Conservation (phyloP, 495 filamentous ascomycete genomes). For the Amorphotheca resinae region DNA sequence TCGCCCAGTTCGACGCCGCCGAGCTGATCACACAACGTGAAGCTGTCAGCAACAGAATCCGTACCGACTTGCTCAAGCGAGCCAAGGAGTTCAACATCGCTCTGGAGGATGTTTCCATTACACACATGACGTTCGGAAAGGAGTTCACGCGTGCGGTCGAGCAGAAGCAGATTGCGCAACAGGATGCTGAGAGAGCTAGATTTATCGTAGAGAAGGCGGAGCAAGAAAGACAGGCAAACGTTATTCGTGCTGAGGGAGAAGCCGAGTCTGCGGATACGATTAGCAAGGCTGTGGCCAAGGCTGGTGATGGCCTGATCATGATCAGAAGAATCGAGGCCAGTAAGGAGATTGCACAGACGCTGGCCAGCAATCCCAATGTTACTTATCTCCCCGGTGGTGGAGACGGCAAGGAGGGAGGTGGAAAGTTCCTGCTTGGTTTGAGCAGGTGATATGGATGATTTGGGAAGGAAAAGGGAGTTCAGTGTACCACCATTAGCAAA, state of each 20-base stretch:
- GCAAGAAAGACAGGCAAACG: slow-evolving; percentile 97
- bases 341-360: slow-evolving; percentile 85
- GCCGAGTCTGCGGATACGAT: slow-evolving; percentile 94
- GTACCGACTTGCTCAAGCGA: slow-evolving; percentile 84
- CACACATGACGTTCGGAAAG: slow-evolving; percentile 99
- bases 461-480: neutral
- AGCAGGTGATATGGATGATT: slow-evolving; percentile 20
- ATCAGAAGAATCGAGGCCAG: slow-evolving; percentile 95
- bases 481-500: slow-evolving; percentile 9
- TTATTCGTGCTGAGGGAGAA: slow-evolving; percentile 95
- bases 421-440: slow-evolving; percentile 44
- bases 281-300: slow-evolving; percentile 80
- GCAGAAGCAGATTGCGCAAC: slow-evolving; percentile 99
- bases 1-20: slow-evolving; percentile 97
- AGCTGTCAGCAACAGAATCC: slow-evolving; percentile 90
- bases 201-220: slow-evolving; percentile 99
- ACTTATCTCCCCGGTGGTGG: slow-evolving; percentile 80
- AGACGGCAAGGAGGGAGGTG: slow-evolving; percentile 44
- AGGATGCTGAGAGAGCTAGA: slow-evolving; percentile 90
- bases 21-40: slow-evolving; percentile 99
- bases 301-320: slow-evolving; percentile 83
- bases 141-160: slow-evolving; percentile 98
- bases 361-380: slow-evolving; percentile 87
- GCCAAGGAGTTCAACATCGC: slow-evolving; percentile 99
- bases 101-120: slow-evolving; percentile 97